A percentile compares a stretch with the other conserved stretches of the same genome.
Evolutionary conservation across 768 basidiomycete species (phyloP).

Genomic region (Pleurotus giganteus): DNA sequence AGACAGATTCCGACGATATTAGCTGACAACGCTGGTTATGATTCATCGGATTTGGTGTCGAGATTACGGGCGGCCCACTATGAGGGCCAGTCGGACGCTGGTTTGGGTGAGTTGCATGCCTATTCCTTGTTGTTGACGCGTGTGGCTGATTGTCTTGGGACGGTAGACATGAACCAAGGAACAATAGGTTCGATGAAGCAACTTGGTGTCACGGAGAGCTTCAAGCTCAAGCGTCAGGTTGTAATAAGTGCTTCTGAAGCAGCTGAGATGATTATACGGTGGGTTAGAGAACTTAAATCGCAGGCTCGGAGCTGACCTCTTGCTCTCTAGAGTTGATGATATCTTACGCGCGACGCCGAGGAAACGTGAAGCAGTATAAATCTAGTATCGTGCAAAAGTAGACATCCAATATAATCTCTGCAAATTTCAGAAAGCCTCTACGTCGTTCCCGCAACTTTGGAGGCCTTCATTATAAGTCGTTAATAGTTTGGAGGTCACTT

Average conservation of each 20-base stretch:
- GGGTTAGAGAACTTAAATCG: slow-evolving; percentile 20
- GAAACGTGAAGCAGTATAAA: slow-evolving; percentile 76
- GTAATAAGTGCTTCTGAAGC: slow-evolving; percentile 94
- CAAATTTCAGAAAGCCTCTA: too few species aligned
- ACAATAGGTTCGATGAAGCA: slow-evolving; percentile 83
- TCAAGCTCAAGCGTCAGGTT: slow-evolving; percentile 95
- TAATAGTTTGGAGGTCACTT: too few species aligned
- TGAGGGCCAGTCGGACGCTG: slow-evolving; percentile 82
- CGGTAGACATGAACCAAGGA: slow-evolving; percentile 86
- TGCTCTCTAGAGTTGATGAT: slow-evolving; percentile 73
- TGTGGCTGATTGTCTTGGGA: neutral
- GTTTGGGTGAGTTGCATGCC: slow-evolving; percentile 61
- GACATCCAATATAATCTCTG: neutral
- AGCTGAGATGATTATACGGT: slow-evolving; percentile 98
- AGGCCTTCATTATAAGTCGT: too few species aligned
- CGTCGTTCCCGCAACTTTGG: too few species aligned
- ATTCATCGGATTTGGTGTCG: slow-evolving; percentile 93
- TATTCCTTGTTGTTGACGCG: neutral
- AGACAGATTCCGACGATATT: slow-evolving; percentile 95
- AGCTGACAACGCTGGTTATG: slow-evolving; percentile 97
- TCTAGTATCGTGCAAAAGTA: slow-evolving; percentile 3
- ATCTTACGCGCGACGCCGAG: slow-evolving; percentile 85
- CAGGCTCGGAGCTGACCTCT: slow-evolving; percentile 10
- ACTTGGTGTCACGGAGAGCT: slow-evolving; percentile 93
- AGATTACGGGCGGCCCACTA: slow-evolving; percentile 91